These are phyloP conservation scores for Tuber melanosporum DNA, from an alignment of 495 filamentous ascomycete genomes.

Conservation along the genomic window DNA sequence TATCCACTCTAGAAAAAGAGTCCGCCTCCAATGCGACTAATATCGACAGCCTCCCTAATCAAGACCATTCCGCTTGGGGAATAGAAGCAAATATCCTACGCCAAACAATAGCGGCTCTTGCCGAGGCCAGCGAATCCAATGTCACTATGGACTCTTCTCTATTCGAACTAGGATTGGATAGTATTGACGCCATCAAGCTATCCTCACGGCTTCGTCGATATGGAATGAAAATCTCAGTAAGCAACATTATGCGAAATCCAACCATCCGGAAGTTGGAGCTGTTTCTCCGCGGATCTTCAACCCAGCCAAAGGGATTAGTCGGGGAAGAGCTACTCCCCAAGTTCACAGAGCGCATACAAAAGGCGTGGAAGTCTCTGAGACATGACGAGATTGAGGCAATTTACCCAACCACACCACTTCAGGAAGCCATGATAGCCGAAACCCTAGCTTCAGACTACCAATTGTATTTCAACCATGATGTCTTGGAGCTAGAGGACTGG, in stretches of 20 bases:
- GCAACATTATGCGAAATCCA: constrained; percentile 61
- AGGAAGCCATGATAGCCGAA: constrained; percentile 73
- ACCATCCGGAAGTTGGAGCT: constrained; percentile 54
- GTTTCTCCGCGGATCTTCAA: constrained; percentile 15
- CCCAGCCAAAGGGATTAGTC: neutral
- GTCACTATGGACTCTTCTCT: constrained; percentile 54
- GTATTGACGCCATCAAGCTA: constrained; percentile 63
- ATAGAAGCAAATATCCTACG: constrained; percentile 49
- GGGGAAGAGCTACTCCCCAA: constrained; percentile 30
- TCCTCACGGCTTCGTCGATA: constrained; percentile 56
- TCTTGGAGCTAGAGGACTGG: constrained; percentile 50
- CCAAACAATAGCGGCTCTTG: constrained; percentile 55
- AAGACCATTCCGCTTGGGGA: constrained; percentile 51
- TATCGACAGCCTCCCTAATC: neutral
- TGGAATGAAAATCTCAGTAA: constrained; percentile 57
- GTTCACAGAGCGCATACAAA: constrained; percentile 42
- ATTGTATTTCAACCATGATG: constrained; percentile 75
- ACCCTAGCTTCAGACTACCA: constrained; percentile 61
- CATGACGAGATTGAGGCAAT: constrained; percentile 49
- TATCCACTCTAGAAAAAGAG: neutral
- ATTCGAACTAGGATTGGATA: constrained; percentile 61
- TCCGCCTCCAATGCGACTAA: constrained; percentile 4
- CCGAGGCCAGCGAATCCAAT: constrained; percentile 47
- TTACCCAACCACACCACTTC: constrained; percentile 63
- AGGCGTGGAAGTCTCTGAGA: constrained; percentile 42